Evolutionary conservation across 192 early-diverging fungal genomes (phyloP), one percentile per base, ranked within the genome.

Genomic region (Podila epigama): DNA sequence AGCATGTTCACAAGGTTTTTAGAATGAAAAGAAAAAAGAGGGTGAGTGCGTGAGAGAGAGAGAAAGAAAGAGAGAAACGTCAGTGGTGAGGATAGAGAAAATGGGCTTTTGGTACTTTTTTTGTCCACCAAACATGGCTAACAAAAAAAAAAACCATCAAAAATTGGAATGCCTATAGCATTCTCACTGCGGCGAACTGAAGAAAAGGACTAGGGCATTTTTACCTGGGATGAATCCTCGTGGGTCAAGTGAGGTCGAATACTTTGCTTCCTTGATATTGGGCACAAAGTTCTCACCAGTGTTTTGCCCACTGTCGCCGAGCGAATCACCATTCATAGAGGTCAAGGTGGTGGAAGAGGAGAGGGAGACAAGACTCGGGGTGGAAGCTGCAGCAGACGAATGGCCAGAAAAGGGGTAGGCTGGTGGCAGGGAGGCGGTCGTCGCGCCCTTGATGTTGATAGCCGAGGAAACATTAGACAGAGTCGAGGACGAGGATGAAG

Each of bases 221-320:
- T 61, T 84, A 88, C 87, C 87, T 64, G 87, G 87, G 66, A 88
- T 88, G 63, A 86, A 88, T 22, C 87, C 85, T 53, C 87, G 60
- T 3, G 87, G 80, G 54, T 88, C 87, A 11, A 88, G 73, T 11
- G 85, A 88, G n/a, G 87, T 88, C 6, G 87, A 88, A 50, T 88
- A 88, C 60, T 86, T 86, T 58, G 82, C 85, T 33, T 80, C 80
- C 58, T 85, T 86, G 51, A 86, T 79, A 58, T 83, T 78, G 68
- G 73, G 73, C 10, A 64, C 73, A 68, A 77, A 77, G 48, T 59
- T 68, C 42, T 77, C 73, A 7, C 73, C 73, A 12, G 60, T 51
- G 3, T 65, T 54, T 37, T 59, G 44, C 9, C 52, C 22, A 54
- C 15, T n/a, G n/a, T n/a, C n/a, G n/a, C n/a, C 68, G 12, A 66